These are phyloP conservation scores for Candida coquimbonensis DNA, from an alignment of 805 yeast species.

Conservation along the genomic window DNA sequence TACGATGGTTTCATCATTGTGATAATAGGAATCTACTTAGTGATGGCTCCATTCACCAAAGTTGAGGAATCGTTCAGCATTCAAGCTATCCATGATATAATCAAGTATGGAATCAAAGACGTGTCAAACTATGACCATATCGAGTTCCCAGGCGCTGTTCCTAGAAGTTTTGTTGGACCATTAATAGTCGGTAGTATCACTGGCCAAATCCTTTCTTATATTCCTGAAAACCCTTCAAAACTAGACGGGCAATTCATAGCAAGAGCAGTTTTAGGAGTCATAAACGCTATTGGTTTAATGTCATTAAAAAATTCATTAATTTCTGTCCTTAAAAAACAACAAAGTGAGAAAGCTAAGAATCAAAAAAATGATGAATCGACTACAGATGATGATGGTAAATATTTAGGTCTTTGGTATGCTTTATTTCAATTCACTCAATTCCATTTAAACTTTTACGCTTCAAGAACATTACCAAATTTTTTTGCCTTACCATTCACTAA, in stretches of 20 bases:
- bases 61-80: slow-evolving; percentile 91
- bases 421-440: slow-evolving; percentile 61
- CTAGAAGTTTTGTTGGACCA: slow-evolving; percentile 77
- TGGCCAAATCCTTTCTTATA: slow-evolving; percentile 28
- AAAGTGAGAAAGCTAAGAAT: slow-evolving; percentile 6
- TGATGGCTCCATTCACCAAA: slow-evolving; percentile 74
- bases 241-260: slow-evolving; percentile 45
- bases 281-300: slow-evolving; percentile 49
- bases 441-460: slow-evolving; percentile 72
- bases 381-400: slow-evolving; percentile 7
- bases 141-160: slow-evolving; percentile 83
- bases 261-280: slow-evolving; percentile 55
- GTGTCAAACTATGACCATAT: slow-evolving; percentile 59
- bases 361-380: slow-evolving; percentile 6
- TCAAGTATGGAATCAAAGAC: slow-evolving; percentile 48
- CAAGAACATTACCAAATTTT: slow-evolving; percentile 85
- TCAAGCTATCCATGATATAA: slow-evolving; percentile 82
- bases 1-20: background rate
- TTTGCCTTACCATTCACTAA: slow-evolving; percentile 65
- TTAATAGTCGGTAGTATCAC: slow-evolving; percentile 41
- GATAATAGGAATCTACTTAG: slow-evolving; percentile 39
- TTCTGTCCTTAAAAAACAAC: background rate
- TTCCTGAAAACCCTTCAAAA: slow-evolving; percentile 29
- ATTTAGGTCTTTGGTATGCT: slow-evolving; percentile 50
- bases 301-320: slow-evolving; percentile 37